Evolutionary conservation across 306 rosid species (phyloP).

Genomic region (Medicago arabica): DNA sequence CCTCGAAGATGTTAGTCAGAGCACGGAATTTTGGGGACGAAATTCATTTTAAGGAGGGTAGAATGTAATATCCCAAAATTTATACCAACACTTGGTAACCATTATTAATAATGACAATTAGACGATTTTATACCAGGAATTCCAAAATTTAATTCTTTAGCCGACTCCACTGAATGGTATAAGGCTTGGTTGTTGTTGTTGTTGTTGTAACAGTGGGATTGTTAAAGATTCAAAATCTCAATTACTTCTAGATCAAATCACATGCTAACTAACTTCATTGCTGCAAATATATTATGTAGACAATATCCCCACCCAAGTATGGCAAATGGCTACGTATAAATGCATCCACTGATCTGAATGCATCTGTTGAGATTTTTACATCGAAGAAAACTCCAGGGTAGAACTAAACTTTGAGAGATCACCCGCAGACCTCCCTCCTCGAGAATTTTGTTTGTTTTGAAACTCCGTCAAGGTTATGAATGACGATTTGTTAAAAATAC

Average conservation of each 20-base stretch:
- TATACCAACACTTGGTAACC: no score
- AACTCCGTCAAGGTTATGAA: background rate
- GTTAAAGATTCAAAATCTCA: background rate
- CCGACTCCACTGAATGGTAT: no score
- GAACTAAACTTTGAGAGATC: slow-evolving; percentile 1
- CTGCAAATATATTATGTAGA: slow-evolving; percentile 6
- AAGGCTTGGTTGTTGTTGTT: no score
- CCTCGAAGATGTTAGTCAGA: no score
- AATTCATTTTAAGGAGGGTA: no score
- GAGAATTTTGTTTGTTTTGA: background rate
- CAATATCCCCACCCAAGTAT: slow-evolving; percentile 25
- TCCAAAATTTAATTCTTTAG: background rate
- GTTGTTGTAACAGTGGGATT: background rate
- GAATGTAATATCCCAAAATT: no score
- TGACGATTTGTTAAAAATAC: background rate
- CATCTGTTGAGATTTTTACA: slow-evolving; percentile 14
- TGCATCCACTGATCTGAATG: slow-evolving; percentile 15
- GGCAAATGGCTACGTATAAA: slow-evolving; percentile 5
- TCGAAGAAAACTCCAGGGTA: slow-evolving; percentile 23
- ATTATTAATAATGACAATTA: no score
- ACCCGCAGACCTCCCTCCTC: background rate
- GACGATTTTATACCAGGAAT: slow-evolving; percentile 1
- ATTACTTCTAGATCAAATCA: slow-evolving; percentile 13
- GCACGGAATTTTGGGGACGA: no score
- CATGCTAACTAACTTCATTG: slow-evolving; percentile 8